Evolutionary conservation across 805 yeast genomes (phyloP), one percentile per base, ranked within the genome.

Genomic region (Priceomyces haplophilus): DNA sequence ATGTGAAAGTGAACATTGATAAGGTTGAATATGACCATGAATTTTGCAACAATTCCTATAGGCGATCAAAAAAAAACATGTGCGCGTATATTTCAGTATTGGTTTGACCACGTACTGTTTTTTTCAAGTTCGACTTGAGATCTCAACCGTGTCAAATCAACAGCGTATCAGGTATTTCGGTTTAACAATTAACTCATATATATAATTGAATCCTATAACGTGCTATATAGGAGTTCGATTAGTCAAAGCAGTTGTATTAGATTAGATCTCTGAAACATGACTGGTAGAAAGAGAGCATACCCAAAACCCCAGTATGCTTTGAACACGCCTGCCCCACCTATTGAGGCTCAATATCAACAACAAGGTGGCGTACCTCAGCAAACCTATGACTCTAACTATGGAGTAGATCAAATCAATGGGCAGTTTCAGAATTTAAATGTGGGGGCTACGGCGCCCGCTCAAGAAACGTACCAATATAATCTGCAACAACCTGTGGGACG

Each of bases 231-330:
- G 31, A n/a, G 8, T 27, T 12, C n/a, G 31, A 27, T 27, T 27
- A n/a, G n/a, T 27, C 31, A 27, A 27, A 27, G 11, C n/a, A 27
- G 15, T 27, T n/a, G n/a, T 4, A 27, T 15, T 27, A 4, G 31
- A 12, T 5, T 5, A 27, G 31, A 10, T 27, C 31, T 5, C 13
- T 13, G 27, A 19, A 46, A 40, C 43, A 67, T 67, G 72, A 65
- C 72, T 38, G 52, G 62, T 44, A 67, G 66, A 59, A 69, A 75
- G 67, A 70, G 76, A 66, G 73, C 73, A 33, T 69, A 69, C 52
- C 76, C 76, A 53, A 69, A 65, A 49, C 76, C 76, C 13, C 76
- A 68, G 51, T 70, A 70, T 53, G 62, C 68, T 35, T 51, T 66
- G 15, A 60, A 60, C 21, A 54, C 55, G 31, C 51, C 59, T 13